Evolutionary conservation across 1,284 basidiomycete genomes (phyloP), one percentile per base, ranked within the genome.

Genomic region (Marasmius fiardii): DNA sequence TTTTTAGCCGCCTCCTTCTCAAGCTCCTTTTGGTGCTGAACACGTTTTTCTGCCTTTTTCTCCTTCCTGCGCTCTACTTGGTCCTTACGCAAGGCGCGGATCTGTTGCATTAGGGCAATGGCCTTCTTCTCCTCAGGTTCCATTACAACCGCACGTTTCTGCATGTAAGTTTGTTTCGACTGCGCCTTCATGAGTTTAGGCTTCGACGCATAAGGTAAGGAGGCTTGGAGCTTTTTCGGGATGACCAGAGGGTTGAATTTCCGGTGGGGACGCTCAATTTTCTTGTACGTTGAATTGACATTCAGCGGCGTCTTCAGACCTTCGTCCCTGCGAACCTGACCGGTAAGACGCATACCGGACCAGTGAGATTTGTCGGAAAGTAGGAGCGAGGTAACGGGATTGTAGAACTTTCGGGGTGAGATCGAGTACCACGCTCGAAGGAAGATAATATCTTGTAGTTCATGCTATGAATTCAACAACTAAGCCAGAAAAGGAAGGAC

Each of bases 351-450:
- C 96, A 99, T 99, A 1, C 95, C 96, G 41, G 81, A 72, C 93
- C 95, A 97, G 35, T 74, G 70, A 16, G 74, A 72, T 72, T 95
- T 94, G 69, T 93, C 81, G 23, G 87, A 83, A 6, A 94, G 76
- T 0, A 99, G 79, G 8, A 98, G 79, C 1, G 93, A 96, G 0
- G 93, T 96, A 58, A 99, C 94, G 0, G 97, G 93, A 68, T 97
- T 98, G 78, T 98, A 99, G 71, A 93, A 95, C 71, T 93, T 92
- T 59, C 95, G 85, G 4, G 96, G 97, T 67, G 95, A 86, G 55
- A 99, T 88, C 20, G 93, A 90, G 71, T 96, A 97, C 96, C 97
- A 99, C 0, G 95, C 95, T 21, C 97, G 83, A 10, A 99, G 77
- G 78, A 99, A 98, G 55, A 98, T 81, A 58, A 99, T 90, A 67